These are phyloP conservation scores for Talaromyces wortmannii DNA, from an alignment of 495 filamentous ascomycete genomes.

Conservation along the genomic window DNA sequence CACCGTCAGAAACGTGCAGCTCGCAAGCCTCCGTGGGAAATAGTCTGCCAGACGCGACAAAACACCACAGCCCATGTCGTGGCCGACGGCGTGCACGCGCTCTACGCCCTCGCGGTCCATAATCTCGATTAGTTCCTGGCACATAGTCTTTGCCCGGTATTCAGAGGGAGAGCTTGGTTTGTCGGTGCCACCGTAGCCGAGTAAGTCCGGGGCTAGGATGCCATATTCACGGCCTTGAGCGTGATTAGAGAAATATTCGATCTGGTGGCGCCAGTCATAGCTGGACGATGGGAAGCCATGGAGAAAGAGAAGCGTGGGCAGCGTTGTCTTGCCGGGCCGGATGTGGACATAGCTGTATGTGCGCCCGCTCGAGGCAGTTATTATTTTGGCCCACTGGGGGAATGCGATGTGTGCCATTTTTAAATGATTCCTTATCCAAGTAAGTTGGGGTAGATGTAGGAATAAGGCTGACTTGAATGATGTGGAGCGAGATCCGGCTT, in stretches of 20 bases:
- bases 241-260: constrained; percentile 14
- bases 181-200: constrained; percentile 35
- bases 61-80: constrained; percentile 22
- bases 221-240: constrained; percentile 20
- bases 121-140: constrained; percentile 19
- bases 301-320: constrained; percentile 20
- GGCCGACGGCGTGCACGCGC: constrained; percentile 12
- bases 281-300: constrained; percentile 28
- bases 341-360: constrained; percentile 22
- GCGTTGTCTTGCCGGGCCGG: constrained; percentile 8
- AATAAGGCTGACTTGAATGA: no score
- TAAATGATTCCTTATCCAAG: background rate
- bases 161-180: constrained; percentile 21
- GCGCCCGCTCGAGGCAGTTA: constrained; percentile 26
- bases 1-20: constrained; percentile 17
- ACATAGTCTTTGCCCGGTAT: constrained; percentile 26
- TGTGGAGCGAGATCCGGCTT: background rate
- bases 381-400: background rate
- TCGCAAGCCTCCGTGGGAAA: constrained; percentile 14
- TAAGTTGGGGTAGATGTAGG: no score
- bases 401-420: background rate
- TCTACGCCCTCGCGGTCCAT: constrained; percentile 14
- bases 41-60: constrained; percentile 22
- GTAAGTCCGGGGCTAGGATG: constrained; percentile 33
- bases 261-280: constrained; percentile 35